phyloP scores from a whole-genome alignment of 164 flowering plant genomes.

The Platanus orientalis region DNA sequence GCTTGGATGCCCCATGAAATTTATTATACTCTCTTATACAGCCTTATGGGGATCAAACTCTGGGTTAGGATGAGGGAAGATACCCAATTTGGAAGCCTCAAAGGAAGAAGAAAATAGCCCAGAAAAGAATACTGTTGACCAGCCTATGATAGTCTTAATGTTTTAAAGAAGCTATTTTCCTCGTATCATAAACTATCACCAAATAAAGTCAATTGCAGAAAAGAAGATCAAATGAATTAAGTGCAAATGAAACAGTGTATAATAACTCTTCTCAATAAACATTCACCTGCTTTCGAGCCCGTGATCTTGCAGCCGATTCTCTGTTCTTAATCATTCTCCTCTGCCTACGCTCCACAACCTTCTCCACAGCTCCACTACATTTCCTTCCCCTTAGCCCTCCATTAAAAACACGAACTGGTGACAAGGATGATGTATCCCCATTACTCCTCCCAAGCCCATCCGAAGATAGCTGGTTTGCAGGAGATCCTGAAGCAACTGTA shows the following conservation, averaged over 20 bases:
- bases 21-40: too few relatives aligned
- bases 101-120: too few relatives aligned
- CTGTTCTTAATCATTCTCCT: conserved; percentile 92
- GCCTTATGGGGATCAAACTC: too few relatives aligned
- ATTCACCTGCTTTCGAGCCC: conserved; percentile 93
- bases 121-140: too few relatives aligned
- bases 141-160: too few relatives aligned
- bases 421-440: conserved; percentile 74
- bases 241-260: too few relatives aligned
- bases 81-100: too few relatives aligned
- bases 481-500: conserved; percentile 47
- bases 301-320: conserved; percentile 92
- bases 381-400: conserved; percentile 59
- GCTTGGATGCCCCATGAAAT: too few relatives aligned
- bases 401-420: conserved; percentile 67
- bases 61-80: too few relatives aligned
- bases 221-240: too few relatives aligned
- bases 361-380: conserved; percentile 55
- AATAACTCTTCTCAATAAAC: neutral
- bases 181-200: neutral
- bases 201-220: too few relatives aligned
- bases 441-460: conserved; percentile 70
- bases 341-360: conserved; percentile 86
- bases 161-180: too few relatives aligned
- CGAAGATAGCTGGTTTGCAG: conserved; percentile 58